Conservation (phyloP, 768 basidiomycete species). For the Termitomyces sp. region DNA sequence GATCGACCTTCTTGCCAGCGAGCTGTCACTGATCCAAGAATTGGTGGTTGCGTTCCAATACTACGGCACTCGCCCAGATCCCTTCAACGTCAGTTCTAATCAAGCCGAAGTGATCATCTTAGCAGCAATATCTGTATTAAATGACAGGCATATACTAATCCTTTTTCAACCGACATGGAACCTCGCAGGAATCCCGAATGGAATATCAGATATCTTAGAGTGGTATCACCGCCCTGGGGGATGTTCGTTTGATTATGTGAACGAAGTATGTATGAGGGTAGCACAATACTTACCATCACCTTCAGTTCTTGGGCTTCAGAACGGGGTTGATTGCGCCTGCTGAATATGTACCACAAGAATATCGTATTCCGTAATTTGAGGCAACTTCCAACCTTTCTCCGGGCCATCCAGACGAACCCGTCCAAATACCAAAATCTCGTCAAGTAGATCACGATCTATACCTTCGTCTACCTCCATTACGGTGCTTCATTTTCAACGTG, state of each 20-base stretch:
- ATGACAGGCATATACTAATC: background rate
- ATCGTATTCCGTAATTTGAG: background rate
- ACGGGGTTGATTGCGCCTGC: background rate
- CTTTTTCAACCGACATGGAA: background rate
- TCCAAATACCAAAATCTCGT: background rate
- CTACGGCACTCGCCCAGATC: too few relatives aligned
- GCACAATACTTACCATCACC: background rate
- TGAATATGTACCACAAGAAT: background rate
- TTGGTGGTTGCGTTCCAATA: background rate
- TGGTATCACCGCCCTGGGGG: background rate
- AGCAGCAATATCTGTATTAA: too few relatives aligned
- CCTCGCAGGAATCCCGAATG: background rate
- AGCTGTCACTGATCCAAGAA: background rate
- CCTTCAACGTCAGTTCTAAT: too few relatives aligned
- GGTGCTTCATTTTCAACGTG: background rate
- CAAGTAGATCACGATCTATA: background rate
- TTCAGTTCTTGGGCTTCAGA: background rate
- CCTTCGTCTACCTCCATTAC: background rate
- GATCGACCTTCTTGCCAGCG: background rate
- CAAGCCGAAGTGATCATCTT: too few relatives aligned
- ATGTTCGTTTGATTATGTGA: background rate
- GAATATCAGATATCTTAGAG: background rate
- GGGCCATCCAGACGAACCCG: background rate
- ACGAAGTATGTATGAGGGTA: background rate
- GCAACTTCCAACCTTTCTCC: background rate